Percentiles rank a stretch among this genome's conserved stretches.
Evolutionary conservation across 1,284 basidiomycete species (phyloP).

Genomic region (Naganishia sp.): DNA sequence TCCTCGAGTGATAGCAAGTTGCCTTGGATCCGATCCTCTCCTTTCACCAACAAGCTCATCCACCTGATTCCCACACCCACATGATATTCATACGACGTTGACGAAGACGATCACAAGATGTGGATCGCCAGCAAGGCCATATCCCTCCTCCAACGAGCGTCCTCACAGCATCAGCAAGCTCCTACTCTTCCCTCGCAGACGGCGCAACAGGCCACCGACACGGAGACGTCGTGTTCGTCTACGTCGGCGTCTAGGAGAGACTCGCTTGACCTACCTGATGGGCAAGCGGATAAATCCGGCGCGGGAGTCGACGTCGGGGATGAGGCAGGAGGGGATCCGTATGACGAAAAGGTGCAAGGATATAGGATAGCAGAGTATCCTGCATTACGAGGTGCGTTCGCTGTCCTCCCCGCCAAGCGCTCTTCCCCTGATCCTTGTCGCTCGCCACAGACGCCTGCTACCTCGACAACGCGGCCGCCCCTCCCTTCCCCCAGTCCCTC

Average conservation of each 20-base stretch:
- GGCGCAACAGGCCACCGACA: neutral
- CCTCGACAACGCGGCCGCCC: conserved; percentile 47
- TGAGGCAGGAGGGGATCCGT: conserved; percentile 12
- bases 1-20: no score
- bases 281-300: neutral
- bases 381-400: conserved; percentile 34
- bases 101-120: neutral
- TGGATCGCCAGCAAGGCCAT: conserved; percentile 22
- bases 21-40: no score
- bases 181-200: no score
- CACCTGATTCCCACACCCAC: no score
- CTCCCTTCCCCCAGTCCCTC: conserved; percentile 41
- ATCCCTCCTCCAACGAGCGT: conserved; percentile 6
- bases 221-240: conserved; percentile 25
- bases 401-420: neutral
- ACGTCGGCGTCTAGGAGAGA: conserved; percentile 8
- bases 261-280: neutral
- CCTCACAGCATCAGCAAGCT: neutral
- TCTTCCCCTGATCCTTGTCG: neutral
- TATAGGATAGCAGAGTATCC: conserved; percentile 33
- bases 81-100: no score
- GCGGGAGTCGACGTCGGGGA: neutral
- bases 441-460: conserved; percentile 36
- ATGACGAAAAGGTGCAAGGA: conserved; percentile 24
- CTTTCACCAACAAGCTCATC: no score